Evolutionary conservation across 495 filamentous ascomycete species (phyloP), one percentile per base, ranked within the genome.

Genomic region (Hypoxylon lenormandii): DNA sequence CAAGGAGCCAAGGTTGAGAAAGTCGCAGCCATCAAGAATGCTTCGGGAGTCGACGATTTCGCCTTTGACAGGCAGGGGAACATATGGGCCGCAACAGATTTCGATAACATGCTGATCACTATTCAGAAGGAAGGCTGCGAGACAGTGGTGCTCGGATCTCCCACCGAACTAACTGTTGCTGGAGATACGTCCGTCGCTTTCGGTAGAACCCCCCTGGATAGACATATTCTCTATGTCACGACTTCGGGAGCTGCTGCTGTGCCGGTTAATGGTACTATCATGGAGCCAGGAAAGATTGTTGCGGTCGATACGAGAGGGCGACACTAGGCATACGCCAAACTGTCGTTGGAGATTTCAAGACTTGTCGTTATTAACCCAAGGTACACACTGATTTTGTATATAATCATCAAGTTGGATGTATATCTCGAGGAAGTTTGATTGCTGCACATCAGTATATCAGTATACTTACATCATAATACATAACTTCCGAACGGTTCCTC

Each of bases 241-340:
- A 78, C 77, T 0, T 48, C 15, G 1, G 77, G 77, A 11, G 70
- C 50, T 0, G 12, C 72, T 13, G 33, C 23, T 12, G 21, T n/a
- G 5, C 77, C 77, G 13, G 66, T 79, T n/a, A 76, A 79, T 61
- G 77, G 76, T 6, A 72, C 66, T 4, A 40, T 74, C 1, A 59
- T 55, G 8, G 76, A 77, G 53, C 69, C 74, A 28, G 77, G 67
- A 5, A 75, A 77, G 58, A 61, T 79, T 15, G 67, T 75, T 37
- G 77, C 70, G 46, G 60, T 78, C 48, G 70, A 77, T 59, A 76
- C 73, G 11, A 38, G 33, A 40, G 30, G 30, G 28, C 37, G 18
- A 16, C 30, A 53, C 12, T 52, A 52, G 49, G 16, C 16, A 11
- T 11, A 45, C 38, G 12, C 1, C 38, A 6, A 42, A 6, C 15